phyloP scores from a whole-genome alignment of 176 grass and related monocot species.

The Triticum urartu region DNA sequence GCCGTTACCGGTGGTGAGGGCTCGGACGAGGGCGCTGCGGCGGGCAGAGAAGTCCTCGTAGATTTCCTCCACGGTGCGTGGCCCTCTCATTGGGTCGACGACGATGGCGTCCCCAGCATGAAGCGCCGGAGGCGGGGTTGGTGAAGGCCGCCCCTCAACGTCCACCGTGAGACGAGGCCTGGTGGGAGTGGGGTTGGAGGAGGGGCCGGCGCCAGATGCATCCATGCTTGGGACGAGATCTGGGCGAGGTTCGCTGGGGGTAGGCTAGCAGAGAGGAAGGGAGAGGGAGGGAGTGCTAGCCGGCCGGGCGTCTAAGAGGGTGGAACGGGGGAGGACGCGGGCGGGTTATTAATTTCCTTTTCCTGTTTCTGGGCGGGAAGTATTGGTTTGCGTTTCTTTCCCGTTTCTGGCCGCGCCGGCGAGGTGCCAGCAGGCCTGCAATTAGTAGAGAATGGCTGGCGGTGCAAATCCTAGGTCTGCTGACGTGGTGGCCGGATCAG shows the following conservation, averaged over 20 bases:
- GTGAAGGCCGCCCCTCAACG: neutral
- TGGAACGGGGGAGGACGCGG: neutral
- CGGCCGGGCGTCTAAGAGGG: neutral
- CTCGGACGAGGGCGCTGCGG: constrained; percentile 49
- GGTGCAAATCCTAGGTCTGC: too few species aligned
- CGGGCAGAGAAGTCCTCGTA: constrained; percentile 44
- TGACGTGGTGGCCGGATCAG: too few species aligned
- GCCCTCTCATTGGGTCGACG: neutral
- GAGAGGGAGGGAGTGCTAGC: too few species aligned
- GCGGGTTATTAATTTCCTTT: too few species aligned
- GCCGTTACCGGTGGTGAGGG: constrained; percentile 37
- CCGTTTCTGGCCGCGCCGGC: too few species aligned
- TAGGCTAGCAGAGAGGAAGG: neutral
- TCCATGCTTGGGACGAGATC: neutral
- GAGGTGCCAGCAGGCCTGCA: too few species aligned
- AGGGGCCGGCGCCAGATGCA: neutral
- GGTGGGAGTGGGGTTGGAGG: neutral
- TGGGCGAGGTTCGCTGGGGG: neutral
- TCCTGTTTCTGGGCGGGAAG: too few species aligned
- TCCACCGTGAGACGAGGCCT: neutral
- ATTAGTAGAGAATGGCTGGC: too few species aligned
- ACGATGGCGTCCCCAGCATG: neutral
- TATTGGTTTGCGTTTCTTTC: too few species aligned
- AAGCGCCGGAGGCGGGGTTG: neutral
- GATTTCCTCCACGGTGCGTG: constrained; percentile 34